Evolutionary conservation across 306 rosid genomes (phyloP).

Genomic region (Notholithocarpus densiflorus): DNA sequence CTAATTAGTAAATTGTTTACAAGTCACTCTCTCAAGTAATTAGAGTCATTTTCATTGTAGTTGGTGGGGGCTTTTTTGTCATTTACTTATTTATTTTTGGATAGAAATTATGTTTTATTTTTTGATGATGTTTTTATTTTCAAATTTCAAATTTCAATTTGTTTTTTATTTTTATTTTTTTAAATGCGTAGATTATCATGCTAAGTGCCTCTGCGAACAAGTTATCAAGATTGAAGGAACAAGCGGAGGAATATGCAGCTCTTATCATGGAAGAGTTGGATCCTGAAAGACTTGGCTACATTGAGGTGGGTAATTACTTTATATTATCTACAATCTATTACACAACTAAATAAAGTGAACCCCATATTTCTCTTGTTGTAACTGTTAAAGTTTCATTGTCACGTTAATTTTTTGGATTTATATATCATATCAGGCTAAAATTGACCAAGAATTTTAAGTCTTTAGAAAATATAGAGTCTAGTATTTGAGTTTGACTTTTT

Average conservation of each 20-base stretch:
- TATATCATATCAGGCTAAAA: not conserved
- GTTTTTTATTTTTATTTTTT: not conserved
- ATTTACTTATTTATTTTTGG: not conserved
- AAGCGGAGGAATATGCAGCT: constrained; percentile 99
- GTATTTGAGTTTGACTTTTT: constrained; percentile 7
- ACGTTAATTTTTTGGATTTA: not conserved
- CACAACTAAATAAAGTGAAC: not conserved
- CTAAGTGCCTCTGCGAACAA: constrained; percentile 96
- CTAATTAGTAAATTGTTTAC: too few species aligned
- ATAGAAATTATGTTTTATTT: not conserved
- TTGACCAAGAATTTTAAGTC: constrained; percentile 5
- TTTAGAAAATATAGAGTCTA: too few species aligned
- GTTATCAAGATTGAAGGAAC: constrained; percentile 90
- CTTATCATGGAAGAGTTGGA: constrained; percentile 96
- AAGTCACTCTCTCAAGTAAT: too few species aligned
- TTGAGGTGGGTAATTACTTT: constrained; percentile 58
- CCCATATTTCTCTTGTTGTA: not conserved
- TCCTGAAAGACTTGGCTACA: constrained; percentile 93
- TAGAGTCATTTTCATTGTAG: too few species aligned
- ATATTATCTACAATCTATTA: not conserved
- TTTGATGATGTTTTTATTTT: not conserved
- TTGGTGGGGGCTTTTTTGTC: too few species aligned
- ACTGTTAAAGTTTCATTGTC: not conserved
- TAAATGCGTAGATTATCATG: constrained; percentile 68
- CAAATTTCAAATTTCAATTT: not conserved